Percentiles rank a stretch among this genome's conserved stretches.
These are phyloP conservation scores for Monascus purpureus DNA, from an alignment of 495 filamentous ascomycete species.

Conservation along the genomic window DNA sequence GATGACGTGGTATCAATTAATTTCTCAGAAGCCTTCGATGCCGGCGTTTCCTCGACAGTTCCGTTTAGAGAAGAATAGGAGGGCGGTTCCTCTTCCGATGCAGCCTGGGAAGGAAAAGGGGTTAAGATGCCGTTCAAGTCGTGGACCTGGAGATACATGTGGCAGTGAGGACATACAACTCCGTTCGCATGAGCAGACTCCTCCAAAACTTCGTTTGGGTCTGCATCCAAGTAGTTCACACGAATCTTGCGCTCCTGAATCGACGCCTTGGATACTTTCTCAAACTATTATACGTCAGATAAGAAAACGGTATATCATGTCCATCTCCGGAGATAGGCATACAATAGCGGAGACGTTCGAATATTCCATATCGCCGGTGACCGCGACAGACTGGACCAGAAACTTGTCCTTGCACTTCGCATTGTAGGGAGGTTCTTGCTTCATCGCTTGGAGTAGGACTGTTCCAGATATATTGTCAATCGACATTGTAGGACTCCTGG, in stretches of 20 bases:
- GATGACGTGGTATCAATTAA: conserved; percentile 18
- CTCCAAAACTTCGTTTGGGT: conserved; percentile 26
- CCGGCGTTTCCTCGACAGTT: conserved; percentile 36
- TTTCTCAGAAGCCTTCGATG: conserved; percentile 22
- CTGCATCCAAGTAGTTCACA: conserved; percentile 64
- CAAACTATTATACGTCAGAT: conserved; percentile 29
- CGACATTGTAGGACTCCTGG: no score
- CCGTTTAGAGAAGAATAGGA: conserved; percentile 43
- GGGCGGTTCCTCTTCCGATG: conserved; percentile 34
- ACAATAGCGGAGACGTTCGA: conserved; percentile 68
- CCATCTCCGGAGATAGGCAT: conserved; percentile 17
- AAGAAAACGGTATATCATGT: not conserved
- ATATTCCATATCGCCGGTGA: conserved; percentile 73
- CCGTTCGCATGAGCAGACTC: conserved; percentile 30
- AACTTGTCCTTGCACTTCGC: conserved; percentile 96
- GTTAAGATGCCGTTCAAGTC: not conserved
- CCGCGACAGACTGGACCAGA: conserved; percentile 83
- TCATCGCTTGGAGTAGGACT: conserved; percentile 97
- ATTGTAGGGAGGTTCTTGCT: conserved; percentile 74
- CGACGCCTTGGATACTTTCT: conserved; percentile 57
- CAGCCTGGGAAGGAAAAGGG: conserved; percentile 6
- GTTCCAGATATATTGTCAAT: conserved; percentile 8
- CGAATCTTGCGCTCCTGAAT: conserved; percentile 93
- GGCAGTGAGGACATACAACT: conserved; percentile 18
- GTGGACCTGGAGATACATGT: conserved; percentile 1